A percentile compares a stretch with the other conserved stretches of the same genome.
These are phyloP conservation scores for Alternaria alternata DNA, from an alignment of 2,329 filamentous ascomycete genomes.

Conservation along the genomic window DNA sequence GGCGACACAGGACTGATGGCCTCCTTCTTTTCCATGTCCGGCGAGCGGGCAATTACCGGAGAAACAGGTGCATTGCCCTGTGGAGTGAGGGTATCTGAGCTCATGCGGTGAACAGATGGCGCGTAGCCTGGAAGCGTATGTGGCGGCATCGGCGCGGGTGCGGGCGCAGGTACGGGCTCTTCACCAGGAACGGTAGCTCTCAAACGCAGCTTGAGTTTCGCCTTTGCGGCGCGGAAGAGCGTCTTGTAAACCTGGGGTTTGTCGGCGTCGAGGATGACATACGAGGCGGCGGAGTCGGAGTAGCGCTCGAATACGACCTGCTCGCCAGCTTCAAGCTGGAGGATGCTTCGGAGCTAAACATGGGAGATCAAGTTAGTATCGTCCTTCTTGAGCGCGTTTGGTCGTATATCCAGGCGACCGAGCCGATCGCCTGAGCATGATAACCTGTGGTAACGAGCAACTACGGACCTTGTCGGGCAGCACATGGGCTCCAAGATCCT, in stretches of 20 bases:
- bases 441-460: not conserved
- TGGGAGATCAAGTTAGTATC: slow-evolving; percentile 25
- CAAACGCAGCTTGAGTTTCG: slow-evolving; percentile 95
- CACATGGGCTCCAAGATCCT: slow-evolving; percentile 76
- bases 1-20: slow-evolving; percentile 36
- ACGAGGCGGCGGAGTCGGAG: slow-evolving; percentile 88
- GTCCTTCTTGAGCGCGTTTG: not conserved
- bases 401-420: not conserved
- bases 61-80: slow-evolving; percentile 30
- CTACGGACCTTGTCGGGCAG: slow-evolving; percentile 84
- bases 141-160: slow-evolving; percentile 23
- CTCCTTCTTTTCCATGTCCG: slow-evolving; percentile 25
- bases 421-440: not conserved
- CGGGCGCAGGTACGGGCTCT: slow-evolving; percentile 46
- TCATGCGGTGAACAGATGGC: slow-evolving; percentile 37
- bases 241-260: slow-evolving; percentile 93
- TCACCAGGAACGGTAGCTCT: slow-evolving; percentile 70
- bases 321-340: slow-evolving; percentile 70
- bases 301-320: slow-evolving; percentile 84
- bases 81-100: slow-evolving; percentile 38
- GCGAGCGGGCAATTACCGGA: slow-evolving; percentile 43
- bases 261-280: slow-evolving; percentile 77
- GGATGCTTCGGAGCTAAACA: slow-evolving; percentile 65
- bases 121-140: slow-evolving; percentile 20
- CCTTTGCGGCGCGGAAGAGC: slow-evolving; percentile 94